Conservation (phyloP, 179 eudicot species). For the Patellifolia procumbens region DNA sequence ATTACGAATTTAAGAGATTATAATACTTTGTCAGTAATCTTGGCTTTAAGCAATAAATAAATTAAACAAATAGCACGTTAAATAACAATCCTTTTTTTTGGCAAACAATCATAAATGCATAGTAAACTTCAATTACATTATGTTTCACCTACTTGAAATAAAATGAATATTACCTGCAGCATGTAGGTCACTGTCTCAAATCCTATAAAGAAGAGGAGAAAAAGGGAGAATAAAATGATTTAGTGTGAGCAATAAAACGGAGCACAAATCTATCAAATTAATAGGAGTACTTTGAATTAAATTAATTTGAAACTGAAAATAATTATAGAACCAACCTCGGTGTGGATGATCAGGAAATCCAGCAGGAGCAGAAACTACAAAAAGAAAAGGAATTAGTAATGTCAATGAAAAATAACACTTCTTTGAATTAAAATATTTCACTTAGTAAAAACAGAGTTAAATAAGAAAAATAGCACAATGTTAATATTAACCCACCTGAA, state of each 20-base stretch:
- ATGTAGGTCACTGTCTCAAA: slow-evolving; percentile 93
- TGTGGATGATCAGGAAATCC: slow-evolving; percentile 99
- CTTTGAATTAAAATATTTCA: not conserved
- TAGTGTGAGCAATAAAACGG: not conserved
- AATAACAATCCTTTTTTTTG: not conserved
- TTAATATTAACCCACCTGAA: slow-evolving; percentile 45
- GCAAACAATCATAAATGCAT: not conserved
- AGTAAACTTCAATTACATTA: not conserved
- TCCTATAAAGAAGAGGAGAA: slow-evolving; percentile 44
- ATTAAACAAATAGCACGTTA: not conserved
- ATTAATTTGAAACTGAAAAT: not conserved
- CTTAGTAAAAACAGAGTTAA: not conserved
- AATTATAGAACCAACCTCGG: slow-evolving; percentile 54
- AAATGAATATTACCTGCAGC: slow-evolving; percentile 58
- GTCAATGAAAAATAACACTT: not conserved
- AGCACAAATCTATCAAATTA: not conserved
- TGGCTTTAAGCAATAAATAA: not conserved
- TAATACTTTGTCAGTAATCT: not conserved
- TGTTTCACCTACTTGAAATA: not conserved
- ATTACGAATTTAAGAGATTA: no score
- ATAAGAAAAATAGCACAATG: not conserved
- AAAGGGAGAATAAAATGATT: not conserved
- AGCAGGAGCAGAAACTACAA: slow-evolving; percentile 79
- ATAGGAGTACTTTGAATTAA: not conserved
- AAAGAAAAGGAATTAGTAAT: not conserved